phyloP scores from a whole-genome alignment of 768 basidiomycete genomes.

The Hemileccinum rubropunctum region DNA sequence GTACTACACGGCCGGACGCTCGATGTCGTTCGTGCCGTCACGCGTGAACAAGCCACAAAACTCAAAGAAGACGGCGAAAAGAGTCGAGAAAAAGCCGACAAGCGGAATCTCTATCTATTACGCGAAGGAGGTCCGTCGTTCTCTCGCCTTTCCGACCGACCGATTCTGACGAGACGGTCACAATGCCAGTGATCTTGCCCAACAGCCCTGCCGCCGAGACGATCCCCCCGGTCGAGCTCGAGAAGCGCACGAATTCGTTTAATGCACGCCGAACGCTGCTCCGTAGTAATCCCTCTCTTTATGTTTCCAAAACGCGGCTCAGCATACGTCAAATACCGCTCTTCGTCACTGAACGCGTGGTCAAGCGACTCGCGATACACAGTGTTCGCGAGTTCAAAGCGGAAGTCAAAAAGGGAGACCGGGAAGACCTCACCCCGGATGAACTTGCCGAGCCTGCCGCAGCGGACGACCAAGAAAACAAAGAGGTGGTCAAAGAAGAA shows the following conservation, averaged over 20 bases:
- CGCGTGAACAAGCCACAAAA: conserved; percentile 82
- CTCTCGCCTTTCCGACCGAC: neutral
- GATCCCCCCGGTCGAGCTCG: conserved; percentile 72
- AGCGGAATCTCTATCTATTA: conserved; percentile 92
- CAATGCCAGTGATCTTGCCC: conserved; percentile 78
- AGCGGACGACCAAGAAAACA: conserved; percentile 25
- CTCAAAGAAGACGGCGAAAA: conserved; percentile 88
- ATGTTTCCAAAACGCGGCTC: conserved; percentile 91
- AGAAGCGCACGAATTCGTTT: conserved; percentile 82
- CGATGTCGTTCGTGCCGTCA: conserved; percentile 88
- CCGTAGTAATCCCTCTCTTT: conserved; percentile 89
- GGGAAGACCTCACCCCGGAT: conserved; percentile 65
- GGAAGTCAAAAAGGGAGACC: conserved; percentile 63
- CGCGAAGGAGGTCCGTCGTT: conserved; percentile 80
- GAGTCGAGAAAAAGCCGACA: conserved; percentile 85
- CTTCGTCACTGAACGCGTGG: conserved; percentile 84
- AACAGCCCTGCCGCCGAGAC: conserved; percentile 76
- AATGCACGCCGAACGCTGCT: conserved; percentile 81
- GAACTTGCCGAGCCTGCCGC: conserved; percentile 56
- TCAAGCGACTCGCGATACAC: conserved; percentile 85
- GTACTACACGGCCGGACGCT: conserved; percentile 92
- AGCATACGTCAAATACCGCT: conserved; percentile 91
- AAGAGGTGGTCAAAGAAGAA: conserved; percentile 26
- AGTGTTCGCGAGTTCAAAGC: conserved; percentile 74
- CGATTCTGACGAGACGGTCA: neutral